Base-by-base conservation (phyloP, 2,329 filamentous ascomycete species). In the Drechslerella coelobrocha region DNA sequence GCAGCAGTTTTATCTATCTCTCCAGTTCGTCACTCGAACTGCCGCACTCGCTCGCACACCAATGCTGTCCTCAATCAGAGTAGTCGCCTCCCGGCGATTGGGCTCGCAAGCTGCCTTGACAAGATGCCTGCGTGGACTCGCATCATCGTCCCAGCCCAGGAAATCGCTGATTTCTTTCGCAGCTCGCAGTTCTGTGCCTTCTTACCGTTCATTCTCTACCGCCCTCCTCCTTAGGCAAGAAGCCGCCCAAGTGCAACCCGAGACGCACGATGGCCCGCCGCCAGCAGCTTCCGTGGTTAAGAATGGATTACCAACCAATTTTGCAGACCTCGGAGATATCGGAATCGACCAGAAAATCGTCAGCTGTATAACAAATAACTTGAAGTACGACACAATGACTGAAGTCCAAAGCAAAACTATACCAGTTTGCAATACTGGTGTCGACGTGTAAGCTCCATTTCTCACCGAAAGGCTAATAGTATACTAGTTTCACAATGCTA, bases 351-450 rank as follows among this genome's bases (percentile, higher is more conserved):
- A 79, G 23, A 85, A 83, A 68, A 80, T 97, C 55, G 82, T 96
- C 73, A 77, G 82, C 2, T 84, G 88, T 24, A 87, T 99, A 75
- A 89, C 85, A 1, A 75, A 84, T 3, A 84, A 86, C 56, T 90
- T 97, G 88, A 81, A 84, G 26, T 88, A 97, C 75, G 84, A 89
- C 53, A 86, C 82, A 41, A 97, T 99, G 94, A 97, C 93, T 21
- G 89, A 94, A 21, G 93, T 99, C 12, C 94, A 99, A 79, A 83
- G 86, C 51, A 84, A 88, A 78, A 96, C 93, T 10, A 92, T 99
- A 77, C 86, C 86, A 68, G 84, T 90, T 61, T 90, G 90, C 2
- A 81, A 97, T 43, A 86, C 87, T 74, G 92, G 94, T 21, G 85
- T 83, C 69, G 93, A 97, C 79, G 83, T 96, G 90, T 93, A 84